phyloP scores from a whole-genome alignment of 2,329 filamentous ascomycete species.

The Neonectria faginata region DNA sequence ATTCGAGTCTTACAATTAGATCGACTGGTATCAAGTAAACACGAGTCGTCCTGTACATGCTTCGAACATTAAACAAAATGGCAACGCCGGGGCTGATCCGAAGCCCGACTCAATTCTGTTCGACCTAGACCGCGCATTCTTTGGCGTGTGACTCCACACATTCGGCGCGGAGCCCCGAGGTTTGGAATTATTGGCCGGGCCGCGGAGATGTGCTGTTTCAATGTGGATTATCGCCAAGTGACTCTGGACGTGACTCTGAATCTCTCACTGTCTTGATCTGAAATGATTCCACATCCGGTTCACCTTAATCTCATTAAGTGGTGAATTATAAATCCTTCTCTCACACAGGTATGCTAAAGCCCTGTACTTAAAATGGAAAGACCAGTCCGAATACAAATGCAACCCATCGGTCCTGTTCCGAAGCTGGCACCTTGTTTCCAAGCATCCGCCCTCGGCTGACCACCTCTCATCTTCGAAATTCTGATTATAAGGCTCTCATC shows the following conservation, averaged over 20 bases:
- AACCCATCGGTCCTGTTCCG: too few relatives aligned
- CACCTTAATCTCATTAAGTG: not conserved
- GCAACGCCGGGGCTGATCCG: not conserved
- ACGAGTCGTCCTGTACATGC: not conserved
- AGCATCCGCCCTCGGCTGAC: too few relatives aligned
- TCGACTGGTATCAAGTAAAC: not conserved
- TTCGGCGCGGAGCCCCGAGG: slow-evolving; percentile 13
- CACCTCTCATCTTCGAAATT: too few relatives aligned
- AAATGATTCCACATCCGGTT: slow-evolving; percentile 1
- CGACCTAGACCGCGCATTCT: slow-evolving; percentile 12
- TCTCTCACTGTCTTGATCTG: not conserved
- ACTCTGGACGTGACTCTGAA: not conserved
- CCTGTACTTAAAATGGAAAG: too few relatives aligned
- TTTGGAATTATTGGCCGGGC: slow-evolving; percentile 18
- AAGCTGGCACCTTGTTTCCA: too few relatives aligned
- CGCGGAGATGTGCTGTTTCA: slow-evolving; percentile 14
- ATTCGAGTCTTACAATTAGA: not conserved
- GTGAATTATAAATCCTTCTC: too few relatives aligned
- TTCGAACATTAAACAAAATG: not conserved
- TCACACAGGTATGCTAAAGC: not conserved
- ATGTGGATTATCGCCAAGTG: not conserved
- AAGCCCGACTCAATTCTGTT: not conserved
- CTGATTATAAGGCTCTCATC: too few relatives aligned
- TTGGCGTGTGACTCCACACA: slow-evolving; percentile 2
- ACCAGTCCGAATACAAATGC: too few relatives aligned